Conservation (phyloP, 768 basidiomycete genomes). For the Rhodotorula diobovata region DNA sequence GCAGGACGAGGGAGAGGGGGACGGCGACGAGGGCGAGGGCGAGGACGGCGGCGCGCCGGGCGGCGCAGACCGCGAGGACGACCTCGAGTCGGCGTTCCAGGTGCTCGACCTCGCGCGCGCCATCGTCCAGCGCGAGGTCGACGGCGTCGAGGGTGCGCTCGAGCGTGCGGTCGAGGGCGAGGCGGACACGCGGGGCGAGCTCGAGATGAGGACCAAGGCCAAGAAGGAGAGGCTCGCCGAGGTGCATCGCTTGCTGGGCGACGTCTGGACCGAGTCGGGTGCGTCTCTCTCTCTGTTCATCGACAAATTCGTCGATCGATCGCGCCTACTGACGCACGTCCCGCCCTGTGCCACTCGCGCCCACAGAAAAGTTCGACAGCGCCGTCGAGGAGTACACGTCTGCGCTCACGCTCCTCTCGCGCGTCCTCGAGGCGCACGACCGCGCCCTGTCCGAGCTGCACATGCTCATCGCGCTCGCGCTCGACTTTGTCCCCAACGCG, state of each 20-base stretch:
- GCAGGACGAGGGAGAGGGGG: slow-evolving; percentile 53
- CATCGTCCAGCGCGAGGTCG: slow-evolving; percentile 68
- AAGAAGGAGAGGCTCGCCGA: slow-evolving; percentile 80
- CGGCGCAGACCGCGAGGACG: slow-evolving; percentile 73
- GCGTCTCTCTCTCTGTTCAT: slow-evolving; percentile 39
- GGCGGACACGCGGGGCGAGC: too few relatives aligned
- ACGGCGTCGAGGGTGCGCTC: slow-evolving; percentile 48
- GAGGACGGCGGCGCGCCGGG: slow-evolving; percentile 50
- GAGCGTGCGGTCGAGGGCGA: background rate
- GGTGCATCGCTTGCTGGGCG: slow-evolving; percentile 81
- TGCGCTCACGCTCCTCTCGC: slow-evolving; percentile 23
- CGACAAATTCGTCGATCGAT: too few relatives aligned
- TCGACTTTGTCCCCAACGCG: slow-evolving; percentile 34
- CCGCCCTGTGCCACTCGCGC: background rate
- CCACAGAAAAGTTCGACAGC: slow-evolving; percentile 38
- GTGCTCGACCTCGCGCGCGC: slow-evolving; percentile 89
- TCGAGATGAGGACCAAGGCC: too few relatives aligned
- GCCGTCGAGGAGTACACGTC: slow-evolving; percentile 40
- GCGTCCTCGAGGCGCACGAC: slow-evolving; percentile 31
- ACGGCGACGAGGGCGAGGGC: slow-evolving; percentile 60
- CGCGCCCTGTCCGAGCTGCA: slow-evolving; percentile 40
- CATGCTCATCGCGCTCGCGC: slow-evolving; percentile 40
- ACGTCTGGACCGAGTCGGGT: slow-evolving; percentile 97
- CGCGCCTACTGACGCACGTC: background rate
- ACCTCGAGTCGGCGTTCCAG: slow-evolving; percentile 97